These are phyloP conservation scores for Dalbergia cochinchinensis DNA, from an alignment of 306 rosid species.

Conservation along the genomic window DNA sequence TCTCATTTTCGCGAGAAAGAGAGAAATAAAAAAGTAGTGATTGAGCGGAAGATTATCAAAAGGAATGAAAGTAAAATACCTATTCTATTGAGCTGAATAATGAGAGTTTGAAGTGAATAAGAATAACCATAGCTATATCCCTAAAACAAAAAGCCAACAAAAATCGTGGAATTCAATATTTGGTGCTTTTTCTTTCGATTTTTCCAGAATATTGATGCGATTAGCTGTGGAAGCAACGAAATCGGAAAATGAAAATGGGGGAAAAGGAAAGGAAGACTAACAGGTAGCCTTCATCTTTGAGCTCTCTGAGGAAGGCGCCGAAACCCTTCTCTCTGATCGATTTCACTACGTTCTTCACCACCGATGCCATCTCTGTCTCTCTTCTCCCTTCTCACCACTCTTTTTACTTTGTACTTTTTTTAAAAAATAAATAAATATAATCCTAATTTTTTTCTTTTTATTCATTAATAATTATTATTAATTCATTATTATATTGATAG, in stretches of 20 bases:
- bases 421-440: neutral
- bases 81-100: neutral
- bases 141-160: neutral
- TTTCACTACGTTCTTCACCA: slow-evolving; percentile 70
- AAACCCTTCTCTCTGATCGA: slow-evolving; percentile 85
- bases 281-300: slow-evolving; percentile 86
- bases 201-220: neutral
- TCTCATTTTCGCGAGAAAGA: neutral
- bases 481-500: no score
- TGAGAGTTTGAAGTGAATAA: neutral
- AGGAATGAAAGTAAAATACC: neutral
- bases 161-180: slow-evolving; percentile 17
- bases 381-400: neutral
- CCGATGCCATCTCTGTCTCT: slow-evolving; percentile 74
- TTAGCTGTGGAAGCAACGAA: neutral
- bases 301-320: slow-evolving; percentile 64
- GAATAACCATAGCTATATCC: neutral
- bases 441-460: neutral
- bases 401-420: neutral
- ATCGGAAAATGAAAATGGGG: neutral
- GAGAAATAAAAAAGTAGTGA: neutral
- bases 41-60: neutral
- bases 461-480: no score
- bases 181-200: neutral
- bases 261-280: slow-evolving; percentile 43